Base-by-base conservation (phyloP, 495 filamentous ascomycete genomes). In the Xylaria castorea region DNA sequence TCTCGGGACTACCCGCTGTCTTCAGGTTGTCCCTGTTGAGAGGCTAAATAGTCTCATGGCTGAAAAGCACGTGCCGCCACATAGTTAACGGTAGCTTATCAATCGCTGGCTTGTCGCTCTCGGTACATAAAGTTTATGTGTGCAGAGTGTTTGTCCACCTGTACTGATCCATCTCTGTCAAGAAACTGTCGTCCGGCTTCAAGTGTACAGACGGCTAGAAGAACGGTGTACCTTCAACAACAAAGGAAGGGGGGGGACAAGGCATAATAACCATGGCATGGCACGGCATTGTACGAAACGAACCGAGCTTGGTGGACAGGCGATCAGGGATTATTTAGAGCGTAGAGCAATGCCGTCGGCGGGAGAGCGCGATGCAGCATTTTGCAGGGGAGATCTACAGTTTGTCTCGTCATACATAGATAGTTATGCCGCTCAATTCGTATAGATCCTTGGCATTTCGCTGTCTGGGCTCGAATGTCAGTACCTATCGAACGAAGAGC, bases 1-100 rank as follows among this genome's bases (percentile, higher is more conserved):
- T 40, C 36, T 61, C 67, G 67, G 67, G 53, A 69, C 32, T 60
- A 69, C 53, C 67, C 67, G 67, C 53, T 55, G 34, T 58, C 22
- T 42, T 11, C 2, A 40, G 12, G 5, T 40, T n/a, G 20, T 57
- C 30, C 44, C 20, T n/a, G 16, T 11, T 38, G 27, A 63, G 36
- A 8, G 60, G 34, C 20, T 63, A 63, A 40, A 14, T 11, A 12
- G 2, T 55, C 36, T n/a, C 44, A 46, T 30, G 3, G 34, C 14
- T 34, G 20, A 16, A 62, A 40, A 62, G n/a, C 18, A 22, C 25
- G 30, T 66, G 27, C 30, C 8, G n/a, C 44, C 1, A 22, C 27
- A 34, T 66, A 16, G n/a, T n/a, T n/a, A n/a, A 66, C 5, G 42
- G 44, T 22, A 2, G 18, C 27, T 22, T 66, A 22, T 25, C 8